These are phyloP conservation scores for Coemansia sp. DNA, from an alignment of 192 early-diverging fungal genomes.

Conservation along the genomic window DNA sequence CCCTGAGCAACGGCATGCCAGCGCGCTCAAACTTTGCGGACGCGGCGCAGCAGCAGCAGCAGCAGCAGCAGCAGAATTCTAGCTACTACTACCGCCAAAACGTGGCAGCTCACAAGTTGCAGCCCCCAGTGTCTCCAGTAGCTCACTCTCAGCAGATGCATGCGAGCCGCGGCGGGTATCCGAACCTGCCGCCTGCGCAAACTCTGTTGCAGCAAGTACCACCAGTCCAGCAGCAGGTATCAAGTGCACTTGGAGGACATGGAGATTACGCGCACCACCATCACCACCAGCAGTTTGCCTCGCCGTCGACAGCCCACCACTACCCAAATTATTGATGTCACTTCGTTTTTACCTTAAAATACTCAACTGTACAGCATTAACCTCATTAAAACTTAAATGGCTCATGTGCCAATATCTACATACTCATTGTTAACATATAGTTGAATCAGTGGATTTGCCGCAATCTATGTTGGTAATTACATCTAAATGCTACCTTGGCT, in stretches of 20 bases:
- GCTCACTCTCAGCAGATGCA: conserved; percentile 16
- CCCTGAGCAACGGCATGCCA: conserved; percentile 19
- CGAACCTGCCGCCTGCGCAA: conserved; percentile 48
- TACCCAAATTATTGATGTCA: conserved; percentile 14
- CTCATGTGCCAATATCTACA: neutral
- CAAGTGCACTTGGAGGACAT: neutral
- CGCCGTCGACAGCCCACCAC: conserved; percentile 21
- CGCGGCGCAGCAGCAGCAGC: conserved; percentile 20
- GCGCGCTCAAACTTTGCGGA: conserved; percentile 33
- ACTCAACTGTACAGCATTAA: conserved; percentile 20
- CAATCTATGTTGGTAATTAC: neutral
- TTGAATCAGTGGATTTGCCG: neutral
- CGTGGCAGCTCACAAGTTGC: conserved; percentile 8
- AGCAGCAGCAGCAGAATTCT: conserved; percentile 21
- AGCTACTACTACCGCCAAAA: conserved; percentile 12
- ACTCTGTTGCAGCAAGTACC: conserved; percentile 49
- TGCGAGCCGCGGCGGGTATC: conserved; percentile 19
- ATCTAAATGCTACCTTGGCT: too few relatives aligned
- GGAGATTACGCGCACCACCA: conserved; percentile 20
- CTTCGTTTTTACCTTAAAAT: neutral
- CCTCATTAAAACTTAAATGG: too few relatives aligned
- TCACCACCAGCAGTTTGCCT: conserved; percentile 15
- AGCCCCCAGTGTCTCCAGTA: conserved; percentile 25
- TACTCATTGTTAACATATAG: too few relatives aligned
- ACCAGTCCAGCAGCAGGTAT: conserved; percentile 17